Conservation (phyloP, 2,329 filamentous ascomycete species). For the Botryosphaeria dothidea region DNA sequence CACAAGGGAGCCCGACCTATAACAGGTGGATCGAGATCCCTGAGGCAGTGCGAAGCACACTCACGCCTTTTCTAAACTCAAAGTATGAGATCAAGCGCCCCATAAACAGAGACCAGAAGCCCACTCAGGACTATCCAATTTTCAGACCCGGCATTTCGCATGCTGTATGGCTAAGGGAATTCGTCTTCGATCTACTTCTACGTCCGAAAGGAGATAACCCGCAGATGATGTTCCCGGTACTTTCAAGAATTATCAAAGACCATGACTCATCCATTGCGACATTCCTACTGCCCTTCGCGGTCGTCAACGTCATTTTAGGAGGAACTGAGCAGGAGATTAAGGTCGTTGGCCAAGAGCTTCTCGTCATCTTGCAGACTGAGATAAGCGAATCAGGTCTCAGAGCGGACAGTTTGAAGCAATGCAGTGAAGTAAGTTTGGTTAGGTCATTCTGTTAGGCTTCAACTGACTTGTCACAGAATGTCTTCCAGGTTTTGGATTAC, state of each 20-base stretch:
- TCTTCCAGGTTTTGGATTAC: slow-evolving; percentile 91
- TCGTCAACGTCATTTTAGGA: slow-evolving; percentile 79
- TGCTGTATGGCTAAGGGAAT: slow-evolving; percentile 75
- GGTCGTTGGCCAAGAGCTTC: slow-evolving; percentile 71
- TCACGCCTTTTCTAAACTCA: slow-evolving; percentile 87
- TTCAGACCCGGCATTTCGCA: slow-evolving; percentile 71
- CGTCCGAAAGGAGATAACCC: slow-evolving; percentile 75
- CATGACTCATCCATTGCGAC: slow-evolving; percentile 84
- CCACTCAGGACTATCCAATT: slow-evolving; percentile 66
- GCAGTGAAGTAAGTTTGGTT: slow-evolving; percentile 85
- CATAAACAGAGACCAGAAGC: slow-evolving; percentile 26
- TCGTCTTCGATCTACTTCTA: slow-evolving; percentile 80
- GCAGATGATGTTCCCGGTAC: slow-evolving; percentile 74
- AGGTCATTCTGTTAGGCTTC: background rate
- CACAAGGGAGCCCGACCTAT: slow-evolving; percentile 62
- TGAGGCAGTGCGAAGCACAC: slow-evolving; percentile 72
- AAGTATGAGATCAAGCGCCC: slow-evolving; percentile 68
- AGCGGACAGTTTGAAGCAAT: slow-evolving; percentile 76
- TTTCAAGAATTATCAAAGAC: slow-evolving; percentile 79
- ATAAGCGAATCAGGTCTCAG: slow-evolving; percentile 57
- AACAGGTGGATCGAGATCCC: slow-evolving; percentile 78
- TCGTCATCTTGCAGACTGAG: slow-evolving; percentile 69
- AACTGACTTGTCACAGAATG: slow-evolving; percentile 59
- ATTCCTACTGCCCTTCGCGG: slow-evolving; percentile 85
- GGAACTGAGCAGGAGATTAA: slow-evolving; percentile 64